Percentiles rank a stretch among this genome's conserved stretches.
Conservation (phyloP, 768 basidiomycete genomes). For the Suillus decipiens region DNA sequence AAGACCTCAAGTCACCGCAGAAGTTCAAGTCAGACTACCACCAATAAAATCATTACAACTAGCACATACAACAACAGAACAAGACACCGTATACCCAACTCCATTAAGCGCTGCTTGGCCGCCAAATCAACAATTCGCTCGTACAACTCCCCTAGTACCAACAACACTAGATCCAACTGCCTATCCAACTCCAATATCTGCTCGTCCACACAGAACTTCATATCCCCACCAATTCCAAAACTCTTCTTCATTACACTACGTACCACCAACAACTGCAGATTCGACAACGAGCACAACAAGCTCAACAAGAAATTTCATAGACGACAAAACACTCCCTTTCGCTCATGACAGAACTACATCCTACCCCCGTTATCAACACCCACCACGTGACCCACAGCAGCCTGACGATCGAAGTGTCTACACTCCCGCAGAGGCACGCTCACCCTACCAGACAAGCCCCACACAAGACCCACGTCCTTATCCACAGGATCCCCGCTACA, state of each 20-base stretch:
- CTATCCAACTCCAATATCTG: constrained; percentile 12
- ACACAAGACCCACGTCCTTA: not conserved
- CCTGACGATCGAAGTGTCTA: constrained; percentile 10
- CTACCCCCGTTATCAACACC: not conserved
- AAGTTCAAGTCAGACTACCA: constrained; percentile 1
- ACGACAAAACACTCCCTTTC: constrained; percentile 16
- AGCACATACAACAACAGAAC: constrained; percentile 14
- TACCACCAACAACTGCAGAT: constrained; percentile 22
- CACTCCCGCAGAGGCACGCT: constrained; percentile 7
- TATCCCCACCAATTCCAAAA: constrained; percentile 15
- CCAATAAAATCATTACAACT: constrained; percentile 25
- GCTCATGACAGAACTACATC: constrained; percentile 18
- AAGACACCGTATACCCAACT: constrained; percentile 23
- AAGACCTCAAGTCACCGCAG: not conserved
- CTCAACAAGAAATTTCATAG: constrained; percentile 21
- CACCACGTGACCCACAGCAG: constrained; percentile 1
- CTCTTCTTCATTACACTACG: constrained; percentile 19
- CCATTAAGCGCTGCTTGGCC: constrained; percentile 17
- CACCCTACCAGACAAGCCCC: not conserved
- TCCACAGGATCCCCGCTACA: not conserved
- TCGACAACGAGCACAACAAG: constrained; percentile 19
- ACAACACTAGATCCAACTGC: constrained; percentile 4
- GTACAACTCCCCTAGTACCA: constrained; percentile 31
- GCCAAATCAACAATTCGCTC: constrained; percentile 23
- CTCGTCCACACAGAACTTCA: constrained; percentile 14